Evolutionary conservation across 2,329 filamentous ascomycete species (phyloP).

Genomic region (Arthrobotrys entomopaga): DNA sequence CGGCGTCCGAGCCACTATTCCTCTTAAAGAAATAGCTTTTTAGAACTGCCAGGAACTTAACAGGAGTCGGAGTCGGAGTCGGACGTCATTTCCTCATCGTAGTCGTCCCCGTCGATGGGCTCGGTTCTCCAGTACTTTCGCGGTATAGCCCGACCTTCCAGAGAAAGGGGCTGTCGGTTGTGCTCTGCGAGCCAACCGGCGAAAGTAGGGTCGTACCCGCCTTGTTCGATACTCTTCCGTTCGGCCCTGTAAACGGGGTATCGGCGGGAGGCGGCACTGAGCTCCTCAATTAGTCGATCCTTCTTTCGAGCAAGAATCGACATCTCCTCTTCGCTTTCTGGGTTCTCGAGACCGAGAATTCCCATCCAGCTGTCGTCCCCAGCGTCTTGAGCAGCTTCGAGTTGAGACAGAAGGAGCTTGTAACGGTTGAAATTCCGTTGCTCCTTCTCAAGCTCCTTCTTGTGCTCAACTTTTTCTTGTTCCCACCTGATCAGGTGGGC

Average conservation of each 20-base stretch:
- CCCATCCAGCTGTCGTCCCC: constrained; percentile 30
- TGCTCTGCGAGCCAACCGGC: constrained; percentile 31
- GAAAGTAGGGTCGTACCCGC: constrained; percentile 16
- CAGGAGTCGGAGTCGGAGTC: too few species aligned
- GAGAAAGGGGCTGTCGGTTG: constrained; percentile 24
- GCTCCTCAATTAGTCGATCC: constrained; percentile 36
- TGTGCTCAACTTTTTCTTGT: constrained; percentile 21
- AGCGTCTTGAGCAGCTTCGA: constrained; percentile 26
- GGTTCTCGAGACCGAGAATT: constrained; percentile 31
- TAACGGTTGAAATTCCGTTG: constrained; percentile 36
- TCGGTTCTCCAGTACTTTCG: constrained; percentile 25
- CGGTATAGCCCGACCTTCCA: constrained; percentile 25
- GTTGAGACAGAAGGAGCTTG: constrained; percentile 19
- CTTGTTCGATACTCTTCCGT: constrained; percentile 22
- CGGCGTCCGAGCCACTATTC: too few species aligned
- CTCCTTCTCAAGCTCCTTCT: constrained; percentile 23
- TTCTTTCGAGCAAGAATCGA: constrained; percentile 31
- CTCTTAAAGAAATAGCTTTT: too few species aligned
- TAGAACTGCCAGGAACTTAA: too few species aligned
- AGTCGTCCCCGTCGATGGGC: constrained; percentile 1
- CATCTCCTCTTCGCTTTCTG: constrained; percentile 16
- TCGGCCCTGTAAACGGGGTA: constrained; percentile 35
- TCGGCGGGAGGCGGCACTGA: constrained; percentile 20
- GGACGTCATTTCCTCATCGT: not conserved
- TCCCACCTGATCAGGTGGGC: constrained; percentile 21